Percentiles rank a stretch among this genome's conserved stretches.
phyloP scores from a whole-genome alignment of 345 rosid genomes.

The Populus tremula region DNA sequence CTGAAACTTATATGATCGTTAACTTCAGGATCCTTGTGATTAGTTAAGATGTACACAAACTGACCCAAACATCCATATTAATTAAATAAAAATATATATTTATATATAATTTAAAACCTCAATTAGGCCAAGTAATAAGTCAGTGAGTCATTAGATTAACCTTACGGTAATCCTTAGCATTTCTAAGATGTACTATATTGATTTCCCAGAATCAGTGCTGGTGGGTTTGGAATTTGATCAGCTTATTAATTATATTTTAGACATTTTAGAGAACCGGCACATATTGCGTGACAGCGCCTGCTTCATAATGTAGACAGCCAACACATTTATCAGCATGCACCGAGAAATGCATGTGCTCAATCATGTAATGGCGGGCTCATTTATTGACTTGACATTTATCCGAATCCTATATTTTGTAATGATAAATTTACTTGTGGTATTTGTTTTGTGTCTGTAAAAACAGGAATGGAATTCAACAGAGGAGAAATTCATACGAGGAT shows the following conservation, averaged over 20 bases:
- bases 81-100: no score
- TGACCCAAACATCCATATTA: no score
- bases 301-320: not conserved
- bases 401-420: not conserved
- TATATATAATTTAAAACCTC: no score
- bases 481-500: constrained; percentile 79
- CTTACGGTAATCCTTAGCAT: not conserved
- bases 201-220: not conserved
- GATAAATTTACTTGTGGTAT: not conserved
- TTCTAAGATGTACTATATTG: no score
- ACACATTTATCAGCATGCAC: not conserved
- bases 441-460: not conserved
- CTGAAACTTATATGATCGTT: no score
- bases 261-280: not conserved
- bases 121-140: no score
- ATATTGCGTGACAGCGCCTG: not conserved
- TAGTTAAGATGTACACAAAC: no score
- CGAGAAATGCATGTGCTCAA: not conserved
- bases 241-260: not conserved
- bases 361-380: not conserved
- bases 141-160: no score
- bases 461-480: constrained; percentile 81
- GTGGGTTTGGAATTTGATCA: not conserved
- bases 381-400: not conserved
- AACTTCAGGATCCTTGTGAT: no score